Evolutionary conservation across 2,329 filamentous ascomycete genomes (phyloP), one percentile per base, ranked within the genome.

Genomic region (Paraphoma chrysanthemicola): DNA sequence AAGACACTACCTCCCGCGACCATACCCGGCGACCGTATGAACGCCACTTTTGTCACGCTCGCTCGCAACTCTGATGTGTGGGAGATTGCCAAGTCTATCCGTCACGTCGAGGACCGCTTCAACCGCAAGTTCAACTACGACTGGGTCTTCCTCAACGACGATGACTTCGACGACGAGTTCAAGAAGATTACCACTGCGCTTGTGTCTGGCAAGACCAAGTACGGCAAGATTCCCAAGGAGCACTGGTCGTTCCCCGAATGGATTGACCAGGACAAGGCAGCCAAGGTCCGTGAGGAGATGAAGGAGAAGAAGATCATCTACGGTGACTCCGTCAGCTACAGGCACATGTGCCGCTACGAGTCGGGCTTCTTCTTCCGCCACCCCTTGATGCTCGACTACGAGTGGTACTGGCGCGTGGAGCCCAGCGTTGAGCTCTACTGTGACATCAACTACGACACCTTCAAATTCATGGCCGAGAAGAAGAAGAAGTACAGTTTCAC

Each of bases 401-500:
- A 99, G 75, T 99, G 92, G 87, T 99, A 99, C 86, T 99, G 95
- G 95, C 92, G 96, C 67, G 95, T 99, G 12, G 95, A 99, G 84
- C 95, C 95, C 69, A 95, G 91, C 79, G 88, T 99, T 75, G 91
- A 98, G 82, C 89, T 99, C 60, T 97, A 88, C 85, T 99, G 95
- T 80, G 95, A 99, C 75, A 86, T 99, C 72, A 86, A 92, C 78
- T 96, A 96, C 78, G 95, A 99, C 74, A 91, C 95, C 7, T 99
- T 99, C 88, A 92, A 92, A 63, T 93, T 88, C 82, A 97, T 99
- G 93, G 89, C 90, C 68, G 93, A 98, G 74, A 88, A 96, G 80
- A 90, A 91, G 78, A 99, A 98, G 83, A 98, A 97, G 82, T 99
- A 99, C 86, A 94, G 91, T 77, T 99, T 99, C 75, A 91, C 95